These are phyloP conservation scores for Agrocybe pediades DNA, from an alignment of 768 basidiomycete genomes.

Conservation along the genomic window DNA sequence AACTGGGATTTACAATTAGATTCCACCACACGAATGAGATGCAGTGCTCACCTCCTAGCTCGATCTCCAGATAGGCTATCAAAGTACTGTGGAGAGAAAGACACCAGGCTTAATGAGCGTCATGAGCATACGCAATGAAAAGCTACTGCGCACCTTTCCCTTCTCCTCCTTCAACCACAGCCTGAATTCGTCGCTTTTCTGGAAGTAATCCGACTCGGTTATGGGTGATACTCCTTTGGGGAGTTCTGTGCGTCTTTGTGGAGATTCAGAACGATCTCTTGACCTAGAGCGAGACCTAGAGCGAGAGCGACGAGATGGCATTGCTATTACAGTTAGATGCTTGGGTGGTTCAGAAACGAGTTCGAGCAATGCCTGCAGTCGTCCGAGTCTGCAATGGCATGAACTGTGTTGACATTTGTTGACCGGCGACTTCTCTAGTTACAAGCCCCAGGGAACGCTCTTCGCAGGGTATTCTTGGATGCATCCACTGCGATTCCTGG, in stretches of 20 bases:
- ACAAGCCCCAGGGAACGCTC: neutral
- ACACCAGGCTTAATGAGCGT: neutral
- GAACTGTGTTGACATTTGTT: conserved; percentile 18
- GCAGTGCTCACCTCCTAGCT: conserved; percentile 63
- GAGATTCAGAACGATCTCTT: conserved; percentile 43
- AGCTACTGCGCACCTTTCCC: conserved; percentile 37
- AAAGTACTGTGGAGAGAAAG: conserved; percentile 60
- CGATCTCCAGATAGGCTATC: conserved; percentile 83
- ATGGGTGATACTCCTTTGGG: conserved; percentile 65
- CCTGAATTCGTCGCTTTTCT: conserved; percentile 85
- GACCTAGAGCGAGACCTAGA: conserved; percentile 38
- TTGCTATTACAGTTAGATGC: conserved; percentile 3
- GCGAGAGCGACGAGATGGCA: conserved; percentile 40
- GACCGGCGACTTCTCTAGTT: conserved; percentile 1
- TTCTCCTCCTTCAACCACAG: conserved; percentile 80
- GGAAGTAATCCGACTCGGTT: conserved; percentile 85
- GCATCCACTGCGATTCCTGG: neutral
- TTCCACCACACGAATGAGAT: conserved; percentile 17
- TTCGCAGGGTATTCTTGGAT: neutral
- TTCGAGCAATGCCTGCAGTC: neutral
- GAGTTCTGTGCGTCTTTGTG: conserved; percentile 43
- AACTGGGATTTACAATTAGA: conserved; percentile 50
- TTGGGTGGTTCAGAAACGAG: neutral
- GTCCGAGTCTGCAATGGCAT: neutral
- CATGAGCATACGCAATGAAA: neutral